Evolutionary conservation across 129 eudicot species (phyloP).

Genomic region (Centrapalus pauciflorus): DNA sequence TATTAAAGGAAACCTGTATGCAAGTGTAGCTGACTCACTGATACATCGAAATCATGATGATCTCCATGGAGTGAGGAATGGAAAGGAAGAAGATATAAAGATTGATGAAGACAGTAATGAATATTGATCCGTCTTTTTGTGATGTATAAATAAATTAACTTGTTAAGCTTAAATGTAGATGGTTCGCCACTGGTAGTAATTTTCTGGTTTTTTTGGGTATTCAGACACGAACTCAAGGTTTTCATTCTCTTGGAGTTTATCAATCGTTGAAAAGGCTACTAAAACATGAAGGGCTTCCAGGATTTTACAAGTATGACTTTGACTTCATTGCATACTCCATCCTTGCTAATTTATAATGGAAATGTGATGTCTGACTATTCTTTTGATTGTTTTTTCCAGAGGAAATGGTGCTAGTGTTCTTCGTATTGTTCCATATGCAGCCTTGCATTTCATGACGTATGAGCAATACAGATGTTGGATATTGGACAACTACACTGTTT

Average conservation of each 20-base stretch:
- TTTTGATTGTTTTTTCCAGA: constrained; percentile 33
- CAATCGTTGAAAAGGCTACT: constrained; percentile 70
- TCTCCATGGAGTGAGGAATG: too few species aligned
- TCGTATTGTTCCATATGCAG: constrained; percentile 88
- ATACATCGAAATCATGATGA: too few species aligned
- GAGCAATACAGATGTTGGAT: constrained; percentile 84
- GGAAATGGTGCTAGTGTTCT: constrained; percentile 98
- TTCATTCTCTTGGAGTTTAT: constrained; percentile 77
- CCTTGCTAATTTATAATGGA: background rate
- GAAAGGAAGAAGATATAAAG: too few species aligned
- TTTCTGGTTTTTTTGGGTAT: constrained; percentile 3
- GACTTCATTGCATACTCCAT: background rate
- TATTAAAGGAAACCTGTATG: too few species aligned
- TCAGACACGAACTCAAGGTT: constrained; percentile 89
- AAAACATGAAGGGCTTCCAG: constrained; percentile 82
- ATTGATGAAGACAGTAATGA: too few species aligned
- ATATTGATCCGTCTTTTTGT: too few species aligned
- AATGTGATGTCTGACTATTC: background rate
- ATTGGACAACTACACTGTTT: constrained; percentile 53
- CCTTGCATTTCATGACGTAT: constrained; percentile 94
- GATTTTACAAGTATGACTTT: constrained; percentile 75
- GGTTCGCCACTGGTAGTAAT: too few species aligned
- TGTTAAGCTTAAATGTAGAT: too few species aligned
- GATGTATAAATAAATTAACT: too few species aligned
- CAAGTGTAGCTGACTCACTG: too few species aligned